Base-by-base conservation (phyloP, 2,329 filamentous ascomycete species). In the Aphanoascus verrucosus region DNA sequence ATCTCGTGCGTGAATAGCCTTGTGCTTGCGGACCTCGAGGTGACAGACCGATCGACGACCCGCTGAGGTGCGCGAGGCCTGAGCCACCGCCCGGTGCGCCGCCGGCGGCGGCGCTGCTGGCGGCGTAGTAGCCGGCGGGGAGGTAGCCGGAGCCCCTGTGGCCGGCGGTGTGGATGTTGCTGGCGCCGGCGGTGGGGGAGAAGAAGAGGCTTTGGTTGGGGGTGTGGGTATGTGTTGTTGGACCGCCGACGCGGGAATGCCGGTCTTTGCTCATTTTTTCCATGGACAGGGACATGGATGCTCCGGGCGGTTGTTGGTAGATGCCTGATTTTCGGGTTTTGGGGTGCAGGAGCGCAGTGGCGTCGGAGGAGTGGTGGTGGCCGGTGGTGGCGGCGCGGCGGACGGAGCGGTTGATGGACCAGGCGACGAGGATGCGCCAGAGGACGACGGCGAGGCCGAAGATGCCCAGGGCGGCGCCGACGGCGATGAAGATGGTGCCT, bases 401-500 rank as follows among this genome's bases (percentile, higher is more conserved):
- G 55, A 97, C 90, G 35, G 86, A 93, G 55, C 91, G 86, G 69
- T 96, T 91, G 55, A 98, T 81, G 41, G 91, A 85, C 79, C 88
- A 94, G 56, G 87, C 89, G 55, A 96, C 83, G 53, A 96, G 79
- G 49, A 78, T 84, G 56, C 91, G 87, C 93, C 93, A 98, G 55
- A 85, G 77, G 11, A 98, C 77, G 43, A 97, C 81, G n/a, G 82
- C 83, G 7, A 88, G 74, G 9, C 83, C 88, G 58, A 96, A 81
- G 59, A 89, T 84, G 14, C 88, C 93, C 5, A 98, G 79, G 28
- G 88, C 84, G 23, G 89, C 86, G 44, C 93, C 93, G 1, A 97
- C 93, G 19, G 83, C 85, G 63, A 98, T 98, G 73, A 98, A 98
- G 55, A 98, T 85, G 3, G 91, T 96, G 52, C 93, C 93, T 64